A percentile compares a stretch with the other conserved stretches of the same genome.
phyloP scores from a whole-genome alignment of 2,329 filamentous ascomycete genomes.

The Pestalotiopsis sp. region DNA sequence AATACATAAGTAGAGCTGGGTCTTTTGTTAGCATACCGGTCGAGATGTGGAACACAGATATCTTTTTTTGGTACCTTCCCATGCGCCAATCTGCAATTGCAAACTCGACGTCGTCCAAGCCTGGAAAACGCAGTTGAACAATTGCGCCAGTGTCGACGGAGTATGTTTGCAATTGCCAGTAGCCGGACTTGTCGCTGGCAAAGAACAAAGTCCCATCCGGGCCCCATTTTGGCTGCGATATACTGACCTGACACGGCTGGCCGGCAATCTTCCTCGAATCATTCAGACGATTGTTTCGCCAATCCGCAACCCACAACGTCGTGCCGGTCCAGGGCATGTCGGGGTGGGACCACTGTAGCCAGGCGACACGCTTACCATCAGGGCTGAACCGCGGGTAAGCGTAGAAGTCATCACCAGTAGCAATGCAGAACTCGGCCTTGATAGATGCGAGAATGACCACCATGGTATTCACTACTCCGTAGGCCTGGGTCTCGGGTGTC shows the following conservation, averaged over 20 bases:
- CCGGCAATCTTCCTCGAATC: background rate
- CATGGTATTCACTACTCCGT: background rate
- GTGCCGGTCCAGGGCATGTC: constrained; percentile 2
- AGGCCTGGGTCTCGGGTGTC: background rate
- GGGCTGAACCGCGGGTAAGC: constrained; percentile 1
- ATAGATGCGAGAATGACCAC: background rate
- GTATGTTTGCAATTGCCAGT: background rate
- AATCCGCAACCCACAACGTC: background rate
- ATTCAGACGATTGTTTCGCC: background rate
- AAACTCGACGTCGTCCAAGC: background rate
- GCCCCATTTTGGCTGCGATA: background rate
- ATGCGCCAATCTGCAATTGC: background rate
- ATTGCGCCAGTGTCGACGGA: background rate
- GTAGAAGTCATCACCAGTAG: background rate
- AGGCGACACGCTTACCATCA: background rate
- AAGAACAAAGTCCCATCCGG: background rate
- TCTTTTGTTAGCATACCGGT: background rate
- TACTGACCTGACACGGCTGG: background rate
- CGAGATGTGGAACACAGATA: background rate
- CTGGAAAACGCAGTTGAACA: background rate
- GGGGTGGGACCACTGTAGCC: background rate
- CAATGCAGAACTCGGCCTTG: background rate
- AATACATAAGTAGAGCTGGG: background rate
- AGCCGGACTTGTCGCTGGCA: background rate
- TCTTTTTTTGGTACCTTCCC: background rate